Evolutionary conservation across 148 eudicot species (phyloP).

Genomic region (Rhododendron kiyosumense): DNA sequence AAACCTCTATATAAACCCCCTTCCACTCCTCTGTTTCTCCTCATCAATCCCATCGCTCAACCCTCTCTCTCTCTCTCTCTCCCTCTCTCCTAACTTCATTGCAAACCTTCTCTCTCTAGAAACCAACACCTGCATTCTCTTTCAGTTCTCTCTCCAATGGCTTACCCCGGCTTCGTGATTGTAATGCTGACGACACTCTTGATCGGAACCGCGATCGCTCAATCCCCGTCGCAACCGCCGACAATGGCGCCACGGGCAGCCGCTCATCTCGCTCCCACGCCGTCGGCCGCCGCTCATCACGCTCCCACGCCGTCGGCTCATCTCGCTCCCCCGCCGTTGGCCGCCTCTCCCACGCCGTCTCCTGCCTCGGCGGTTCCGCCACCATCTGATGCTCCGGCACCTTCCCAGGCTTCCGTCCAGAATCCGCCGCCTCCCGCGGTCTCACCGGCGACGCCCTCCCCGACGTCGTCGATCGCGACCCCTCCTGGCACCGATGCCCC

Average conservation of each 20-base stretch:
- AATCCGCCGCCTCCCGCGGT: neutral
- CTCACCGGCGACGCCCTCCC: neutral
- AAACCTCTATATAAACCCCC: neutral
- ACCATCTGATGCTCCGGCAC: neutral
- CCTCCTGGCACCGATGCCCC: neutral
- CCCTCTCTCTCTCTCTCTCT: neutral
- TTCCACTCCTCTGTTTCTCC: neutral
- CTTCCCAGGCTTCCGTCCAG: neutral
- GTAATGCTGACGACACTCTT: neutral
- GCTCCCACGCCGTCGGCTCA: neutral
- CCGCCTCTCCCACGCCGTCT: neutral
- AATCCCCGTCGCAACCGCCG: neutral
- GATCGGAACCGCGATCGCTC: neutral
- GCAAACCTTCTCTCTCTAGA: neutral
- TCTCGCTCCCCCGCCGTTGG: neutral
- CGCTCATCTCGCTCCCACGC: neutral
- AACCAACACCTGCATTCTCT: neutral
- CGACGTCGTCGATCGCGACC: neutral
- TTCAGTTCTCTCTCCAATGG: neutral
- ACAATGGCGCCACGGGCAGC: neutral
- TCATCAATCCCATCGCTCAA: neutral
- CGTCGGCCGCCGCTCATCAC: neutral
- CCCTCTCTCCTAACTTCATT: neutral
- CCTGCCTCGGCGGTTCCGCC: too few species aligned
- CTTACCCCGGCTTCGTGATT: neutral